Base-by-base conservation (phyloP, 2,329 filamentous ascomycete species). In the Colletotrichum orchidophilum region DNA sequence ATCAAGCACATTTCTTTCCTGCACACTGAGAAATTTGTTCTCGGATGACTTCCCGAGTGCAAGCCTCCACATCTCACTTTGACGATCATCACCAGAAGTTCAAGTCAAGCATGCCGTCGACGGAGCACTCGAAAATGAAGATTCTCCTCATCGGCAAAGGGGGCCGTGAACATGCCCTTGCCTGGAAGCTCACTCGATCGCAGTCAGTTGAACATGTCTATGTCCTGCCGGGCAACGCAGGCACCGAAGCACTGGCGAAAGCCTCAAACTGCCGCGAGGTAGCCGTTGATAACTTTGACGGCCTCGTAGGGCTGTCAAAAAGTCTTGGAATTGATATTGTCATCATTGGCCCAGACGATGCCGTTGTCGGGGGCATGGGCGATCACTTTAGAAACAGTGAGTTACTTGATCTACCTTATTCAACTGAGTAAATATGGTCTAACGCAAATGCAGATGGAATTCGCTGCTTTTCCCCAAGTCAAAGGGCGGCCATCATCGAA, bases 141-240 rank as follows among this genome's bases (percentile, higher is more conserved):
- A 87, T 98, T 76, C 91, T 98, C 74, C 91, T 98, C 74, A 91
- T 98, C 75, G 96, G 96, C 78, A 97, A 96, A 80, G 96, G 96
- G 75, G 96, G 96, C 76, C 92, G 96, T 77, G 96, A 99, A 84
- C 95, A 98, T 83, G 94, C 95, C 57, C 88, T 98, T 73, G 95
- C 95, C 52, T 98, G 95, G 95, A 98, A 97, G 84, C 87, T 98
- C 73, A 90, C 92, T 78, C 93, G 97, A 81, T 97, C 95, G 18
- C 86, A 91, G 52, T 87, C 88, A 55, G 94, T 97, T 72, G 90
- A 94, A 77, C 88, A 91, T 76, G 96, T 98, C 79, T 86, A 88
- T 75, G 88, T 85, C 53, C 88, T 91, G 54, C 90, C 90, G 15
- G 96, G 96, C 73, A 98, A 98, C 82, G 96, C 96, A 75, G 96